Percentiles rank a stretch among this genome's conserved stretches.
These are phyloP conservation scores for Ricinus communis DNA, from an alignment of 345 rosid genomes.

Conservation along the genomic window DNA sequence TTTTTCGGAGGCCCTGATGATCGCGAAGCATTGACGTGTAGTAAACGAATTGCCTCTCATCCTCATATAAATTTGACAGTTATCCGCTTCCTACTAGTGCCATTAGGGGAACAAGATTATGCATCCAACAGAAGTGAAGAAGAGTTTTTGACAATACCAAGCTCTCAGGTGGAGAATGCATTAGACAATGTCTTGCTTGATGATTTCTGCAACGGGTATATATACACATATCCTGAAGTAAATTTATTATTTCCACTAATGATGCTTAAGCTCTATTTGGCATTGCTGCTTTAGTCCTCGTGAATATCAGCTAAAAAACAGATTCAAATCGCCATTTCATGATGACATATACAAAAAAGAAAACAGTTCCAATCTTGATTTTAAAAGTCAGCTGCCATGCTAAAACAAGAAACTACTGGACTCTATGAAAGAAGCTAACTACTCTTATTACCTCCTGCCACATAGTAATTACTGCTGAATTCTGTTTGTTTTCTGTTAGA, in stretches of 20 bases:
- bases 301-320: too few species aligned
- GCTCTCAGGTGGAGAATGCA: conserved; percentile 36
- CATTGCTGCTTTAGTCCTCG: too few species aligned
- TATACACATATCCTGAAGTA: background rate
- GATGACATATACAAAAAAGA: too few species aligned
- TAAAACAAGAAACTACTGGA: too few species aligned
- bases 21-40: conserved; percentile 79
- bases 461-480: too few species aligned
- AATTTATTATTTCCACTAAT: too few species aligned
- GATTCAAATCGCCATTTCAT: too few species aligned
- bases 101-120: background rate
- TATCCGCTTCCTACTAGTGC: conserved; percentile 43
- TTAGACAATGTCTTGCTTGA: conserved; percentile 51
- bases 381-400: too few species aligned
- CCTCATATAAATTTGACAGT: conserved; percentile 53
- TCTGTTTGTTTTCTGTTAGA: conserved; percentile 25
- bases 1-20: conserved; percentile 96
- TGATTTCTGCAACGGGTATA: conserved; percentile 59
- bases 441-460: too few species aligned
- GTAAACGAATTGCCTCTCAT: conserved; percentile 54
- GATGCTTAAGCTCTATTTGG: too few species aligned
- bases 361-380: too few species aligned
- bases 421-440: too few species aligned
- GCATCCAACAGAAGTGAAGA: conserved; percentile 24
- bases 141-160: conserved; percentile 43